These are phyloP conservation scores for Citropsis articulata DNA, from an alignment of 345 rosid genomes.

Conservation along the genomic window DNA sequence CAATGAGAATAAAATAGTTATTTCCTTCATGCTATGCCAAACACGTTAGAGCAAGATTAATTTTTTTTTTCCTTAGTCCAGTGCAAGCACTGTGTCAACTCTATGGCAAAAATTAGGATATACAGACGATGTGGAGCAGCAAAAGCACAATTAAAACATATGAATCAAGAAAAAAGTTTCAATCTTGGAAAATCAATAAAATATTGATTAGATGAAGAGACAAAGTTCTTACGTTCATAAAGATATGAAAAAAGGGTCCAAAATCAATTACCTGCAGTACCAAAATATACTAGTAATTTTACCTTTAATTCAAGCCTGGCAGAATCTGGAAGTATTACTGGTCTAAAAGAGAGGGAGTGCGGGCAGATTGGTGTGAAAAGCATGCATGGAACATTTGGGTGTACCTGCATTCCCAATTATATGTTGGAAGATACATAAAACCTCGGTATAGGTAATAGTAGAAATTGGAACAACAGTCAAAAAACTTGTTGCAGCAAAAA, in stretches of 20 bases:
- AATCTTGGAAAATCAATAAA: background rate
- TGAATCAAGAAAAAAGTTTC: background rate
- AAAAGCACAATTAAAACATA: background rate
- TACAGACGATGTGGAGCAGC: background rate
- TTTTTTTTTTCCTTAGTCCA: background rate
- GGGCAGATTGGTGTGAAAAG: constrained; percentile 97
- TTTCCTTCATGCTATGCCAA: no score
- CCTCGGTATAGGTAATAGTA: background rate
- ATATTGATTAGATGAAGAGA: background rate
- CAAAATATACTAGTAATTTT: background rate
- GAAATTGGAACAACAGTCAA: constrained; percentile 5
- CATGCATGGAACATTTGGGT: constrained; percentile 99
- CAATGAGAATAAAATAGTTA: background rate
- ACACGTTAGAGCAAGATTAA: background rate
- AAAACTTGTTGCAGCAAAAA: background rate
- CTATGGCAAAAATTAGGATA: background rate
- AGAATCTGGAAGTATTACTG: constrained; percentile 98
- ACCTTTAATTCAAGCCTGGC: constrained; percentile 93
- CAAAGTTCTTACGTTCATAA: background rate
- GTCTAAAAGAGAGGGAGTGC: constrained; percentile 94
- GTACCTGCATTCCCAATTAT: constrained; percentile 60
- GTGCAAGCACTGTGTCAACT: background rate
- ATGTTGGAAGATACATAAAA: background rate
- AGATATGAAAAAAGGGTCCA: background rate
- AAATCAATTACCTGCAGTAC: background rate